Evolutionary conservation across 176 grass and related monocot genomes (phyloP).

Genomic region (Hordeum vulgare): DNA sequence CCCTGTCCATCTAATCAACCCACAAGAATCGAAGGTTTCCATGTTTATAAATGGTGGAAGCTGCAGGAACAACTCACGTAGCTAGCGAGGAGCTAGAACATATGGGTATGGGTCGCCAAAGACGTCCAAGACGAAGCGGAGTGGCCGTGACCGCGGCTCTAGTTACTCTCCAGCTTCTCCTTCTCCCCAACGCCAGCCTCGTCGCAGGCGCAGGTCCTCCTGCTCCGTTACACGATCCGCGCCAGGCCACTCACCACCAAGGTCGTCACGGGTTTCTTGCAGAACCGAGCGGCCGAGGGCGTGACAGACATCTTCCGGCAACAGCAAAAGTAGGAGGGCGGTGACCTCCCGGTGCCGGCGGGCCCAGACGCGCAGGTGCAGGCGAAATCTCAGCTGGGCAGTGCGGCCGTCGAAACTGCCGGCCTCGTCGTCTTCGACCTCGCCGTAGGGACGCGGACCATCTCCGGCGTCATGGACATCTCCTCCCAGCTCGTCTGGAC

Average conservation of each 20-base stretch:
- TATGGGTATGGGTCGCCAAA: not conserved
- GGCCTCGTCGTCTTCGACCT: slow-evolving; percentile 5
- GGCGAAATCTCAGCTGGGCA: not conserved
- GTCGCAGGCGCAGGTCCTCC: not conserved
- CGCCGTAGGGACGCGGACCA: slow-evolving; percentile 3
- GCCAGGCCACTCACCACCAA: not conserved
- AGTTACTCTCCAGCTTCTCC: not conserved
- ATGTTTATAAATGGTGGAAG: not conserved
- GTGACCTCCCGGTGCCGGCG: not conserved
- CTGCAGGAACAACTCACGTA: not conserved
- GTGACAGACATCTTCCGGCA: not conserved
- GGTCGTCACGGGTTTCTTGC: not conserved
- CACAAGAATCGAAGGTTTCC: not conserved
- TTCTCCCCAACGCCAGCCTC: not conserved
- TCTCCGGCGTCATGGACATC: not conserved
- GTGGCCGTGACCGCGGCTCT: not conserved
- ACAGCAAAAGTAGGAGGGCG: not conserved
- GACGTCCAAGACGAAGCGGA: not conserved
- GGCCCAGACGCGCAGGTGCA: not conserved
- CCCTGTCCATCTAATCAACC: not conserved
- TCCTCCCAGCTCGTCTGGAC: not conserved
- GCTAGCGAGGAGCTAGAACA: not conserved
- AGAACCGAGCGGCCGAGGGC: not conserved
- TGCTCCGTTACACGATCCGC: not conserved
- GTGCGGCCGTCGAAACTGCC: not conserved